Evolutionary conservation across 257 asterid species (phyloP).

Genomic region (Solanum bulbocastanum): DNA sequence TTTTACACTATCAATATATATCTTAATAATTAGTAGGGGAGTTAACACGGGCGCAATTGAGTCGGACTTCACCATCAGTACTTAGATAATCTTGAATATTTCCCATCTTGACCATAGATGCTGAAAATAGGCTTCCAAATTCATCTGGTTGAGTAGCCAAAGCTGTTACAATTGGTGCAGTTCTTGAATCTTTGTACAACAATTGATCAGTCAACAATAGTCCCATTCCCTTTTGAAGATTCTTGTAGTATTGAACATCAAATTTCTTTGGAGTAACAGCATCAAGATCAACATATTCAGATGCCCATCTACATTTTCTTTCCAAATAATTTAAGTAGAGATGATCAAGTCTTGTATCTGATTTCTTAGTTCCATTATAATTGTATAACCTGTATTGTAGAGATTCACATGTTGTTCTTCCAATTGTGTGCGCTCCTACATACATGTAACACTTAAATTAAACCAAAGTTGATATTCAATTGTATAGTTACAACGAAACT

Average conservation of each 20-base stretch:
- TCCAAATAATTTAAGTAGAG: slow-evolving; percentile 47
- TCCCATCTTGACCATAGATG: slow-evolving; percentile 74
- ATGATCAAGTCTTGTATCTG: slow-evolving; percentile 41
- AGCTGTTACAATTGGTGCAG: slow-evolving; percentile 48
- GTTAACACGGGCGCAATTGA: slow-evolving; percentile 43
- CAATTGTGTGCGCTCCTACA: slow-evolving; percentile 77
- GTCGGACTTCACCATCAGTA: slow-evolving; percentile 46
- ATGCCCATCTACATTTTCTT: slow-evolving; percentile 89
- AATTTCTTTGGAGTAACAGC: slow-evolving; percentile 41
- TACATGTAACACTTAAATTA: neutral
- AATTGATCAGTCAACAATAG: slow-evolving; percentile 54
- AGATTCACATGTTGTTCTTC: slow-evolving; percentile 52
- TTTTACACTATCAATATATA: neutral
- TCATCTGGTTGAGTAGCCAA: slow-evolving; percentile 34
- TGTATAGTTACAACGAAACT: neutral
- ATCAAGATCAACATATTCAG: slow-evolving; percentile 60
- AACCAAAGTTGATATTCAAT: neutral
- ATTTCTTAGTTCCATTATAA: slow-evolving; percentile 27
- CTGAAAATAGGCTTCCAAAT: slow-evolving; percentile 52
- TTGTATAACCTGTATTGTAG: slow-evolving; percentile 49
- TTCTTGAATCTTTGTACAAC: slow-evolving; percentile 54
- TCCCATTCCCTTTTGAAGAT: slow-evolving; percentile 70
- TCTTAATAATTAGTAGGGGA: neutral
- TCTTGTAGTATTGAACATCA: slow-evolving; percentile 53
- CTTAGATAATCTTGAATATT: slow-evolving; percentile 39